Evolutionary conservation across 768 basidiomycete genomes (phyloP), one percentile per base, ranked within the genome.

Genomic region (Lactarius deliciosus): DNA sequence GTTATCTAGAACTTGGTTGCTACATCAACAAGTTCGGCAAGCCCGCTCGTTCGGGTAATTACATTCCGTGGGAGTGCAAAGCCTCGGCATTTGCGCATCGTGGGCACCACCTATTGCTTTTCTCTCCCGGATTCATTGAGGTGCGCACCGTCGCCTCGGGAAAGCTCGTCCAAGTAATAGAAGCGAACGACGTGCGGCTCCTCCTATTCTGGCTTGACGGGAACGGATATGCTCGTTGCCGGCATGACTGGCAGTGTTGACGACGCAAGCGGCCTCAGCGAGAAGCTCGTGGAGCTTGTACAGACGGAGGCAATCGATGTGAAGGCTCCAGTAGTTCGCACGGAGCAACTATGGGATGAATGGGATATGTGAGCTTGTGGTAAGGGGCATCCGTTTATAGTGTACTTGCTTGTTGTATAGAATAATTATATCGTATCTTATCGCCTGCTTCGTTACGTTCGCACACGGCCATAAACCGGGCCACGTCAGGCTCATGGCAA

Each of bases 101-200:
- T 16, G 83, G 83, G 10, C 80, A 80, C 7, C 83, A 91, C 71
- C 67, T 94, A 69, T 79, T 94, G 22, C 83, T 94, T 36, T 85
- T 94, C 77, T 91, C 90, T 8, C 72, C 84, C 18, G 82, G 86
- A 64, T 94, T 90, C 74, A 81, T 94, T 72, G 92, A 94, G 74
- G 79, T 94, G 32, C 85, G 92, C 63, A 80, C 85, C 65, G 77
- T 85, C 32, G 76, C 79, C 16, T 88, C 87, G 1, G 87, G 90
- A 5, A 76, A 83, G 60, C 84, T 94, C 22, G 84, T 87, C n/a
- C 92, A 94, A 76, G 89, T 92, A n/a, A 86, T 94, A 54, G 89
- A 91, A 72, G 91, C 82, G 0, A 70, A 72, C 13, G 89, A 92
- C 70, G 82, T 94, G 43, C 85, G 90, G 30, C 80, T 91, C 34